Percentiles rank a stretch among this genome's conserved stretches.
These are phyloP conservation scores for Fagus crenata DNA, from an alignment of 306 rosid species.

Conservation along the genomic window DNA sequence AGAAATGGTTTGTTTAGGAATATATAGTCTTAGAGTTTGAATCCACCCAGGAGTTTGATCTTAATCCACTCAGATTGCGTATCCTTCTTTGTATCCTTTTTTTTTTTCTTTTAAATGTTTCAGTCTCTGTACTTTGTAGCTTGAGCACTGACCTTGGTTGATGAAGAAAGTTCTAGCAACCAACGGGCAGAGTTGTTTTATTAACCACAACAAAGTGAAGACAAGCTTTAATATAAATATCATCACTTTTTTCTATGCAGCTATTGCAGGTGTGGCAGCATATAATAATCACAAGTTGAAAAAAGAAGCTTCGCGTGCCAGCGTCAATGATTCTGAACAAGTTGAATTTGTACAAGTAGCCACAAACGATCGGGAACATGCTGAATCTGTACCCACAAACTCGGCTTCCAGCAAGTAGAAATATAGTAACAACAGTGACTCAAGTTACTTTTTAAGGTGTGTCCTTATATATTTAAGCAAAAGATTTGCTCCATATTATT, in stretches of 20 bases:
- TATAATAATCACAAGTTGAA: constrained; percentile 84
- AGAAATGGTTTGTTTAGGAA: neutral
- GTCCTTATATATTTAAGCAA: constrained; percentile 19
- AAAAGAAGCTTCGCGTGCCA: constrained; percentile 61
- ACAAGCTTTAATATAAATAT: constrained; percentile 19
- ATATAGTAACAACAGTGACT: constrained; percentile 31
- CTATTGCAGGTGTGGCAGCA: constrained; percentile 96
- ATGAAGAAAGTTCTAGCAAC: neutral
- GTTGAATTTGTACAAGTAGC: constrained; percentile 36
- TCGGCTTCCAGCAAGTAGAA: constrained; percentile 53
- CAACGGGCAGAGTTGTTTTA: neutral
- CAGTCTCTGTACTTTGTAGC: neutral
- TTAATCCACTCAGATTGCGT: neutral
- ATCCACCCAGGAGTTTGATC: neutral
- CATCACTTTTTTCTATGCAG: constrained; percentile 44
- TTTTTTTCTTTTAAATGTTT: neutral
- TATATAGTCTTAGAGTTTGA: neutral
- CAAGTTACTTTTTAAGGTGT: constrained; percentile 44
- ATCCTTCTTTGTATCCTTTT: neutral
- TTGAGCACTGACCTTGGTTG: neutral
- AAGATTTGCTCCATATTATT: constrained; percentile 4
- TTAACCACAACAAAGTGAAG: constrained; percentile 4
- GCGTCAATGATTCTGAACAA: constrained; percentile 33
- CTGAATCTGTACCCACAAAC: constrained; percentile 45
- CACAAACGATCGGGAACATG: constrained; percentile 37